A percentile compares a stretch with the other conserved stretches of the same genome.
phyloP scores from a whole-genome alignment of 164 flowering plant genomes.

The Pachysandra terminalis region DNA sequence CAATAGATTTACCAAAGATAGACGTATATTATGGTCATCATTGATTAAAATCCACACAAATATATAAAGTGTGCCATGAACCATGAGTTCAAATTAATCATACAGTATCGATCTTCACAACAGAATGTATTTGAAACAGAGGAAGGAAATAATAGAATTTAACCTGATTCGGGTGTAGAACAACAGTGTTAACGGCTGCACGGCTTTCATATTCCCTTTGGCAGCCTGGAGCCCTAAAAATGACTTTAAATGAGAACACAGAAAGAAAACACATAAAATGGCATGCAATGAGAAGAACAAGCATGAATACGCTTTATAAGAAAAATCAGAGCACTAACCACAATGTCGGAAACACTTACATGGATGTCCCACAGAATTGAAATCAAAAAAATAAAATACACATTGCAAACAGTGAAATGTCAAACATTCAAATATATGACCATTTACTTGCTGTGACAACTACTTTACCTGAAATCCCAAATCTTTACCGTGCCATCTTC shows the following conservation, averaged over 20 bases:
- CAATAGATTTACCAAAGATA: too few species aligned
- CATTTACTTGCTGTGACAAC: background rate
- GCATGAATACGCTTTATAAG: background rate
- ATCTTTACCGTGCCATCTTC: conserved; percentile 99
- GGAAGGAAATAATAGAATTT: background rate
- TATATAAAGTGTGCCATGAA: too few species aligned
- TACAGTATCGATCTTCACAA: background rate
- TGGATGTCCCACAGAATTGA: background rate
- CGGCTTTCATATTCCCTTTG: conserved; percentile 99
- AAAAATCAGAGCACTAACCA: background rate
- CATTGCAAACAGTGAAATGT: background rate
- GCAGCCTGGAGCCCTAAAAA: conserved; percentile 87
- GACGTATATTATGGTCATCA: too few species aligned
- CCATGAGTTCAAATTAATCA: background rate
- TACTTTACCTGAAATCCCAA: conserved; percentile 89
- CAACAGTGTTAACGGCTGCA: conserved; percentile 98
- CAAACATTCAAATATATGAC: background rate
- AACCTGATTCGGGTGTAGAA: conserved; percentile 98
- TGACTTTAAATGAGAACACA: conserved; percentile 6
- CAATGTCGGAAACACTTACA: background rate
- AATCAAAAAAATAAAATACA: background rate
- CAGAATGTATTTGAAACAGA: background rate
- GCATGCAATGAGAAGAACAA: background rate
- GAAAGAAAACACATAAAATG: background rate
- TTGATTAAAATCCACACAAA: too few species aligned